Evolutionary conservation across 768 basidiomycete species (phyloP), one percentile per base, ranked within the genome.

Genomic region (Amanita muscaria): DNA sequence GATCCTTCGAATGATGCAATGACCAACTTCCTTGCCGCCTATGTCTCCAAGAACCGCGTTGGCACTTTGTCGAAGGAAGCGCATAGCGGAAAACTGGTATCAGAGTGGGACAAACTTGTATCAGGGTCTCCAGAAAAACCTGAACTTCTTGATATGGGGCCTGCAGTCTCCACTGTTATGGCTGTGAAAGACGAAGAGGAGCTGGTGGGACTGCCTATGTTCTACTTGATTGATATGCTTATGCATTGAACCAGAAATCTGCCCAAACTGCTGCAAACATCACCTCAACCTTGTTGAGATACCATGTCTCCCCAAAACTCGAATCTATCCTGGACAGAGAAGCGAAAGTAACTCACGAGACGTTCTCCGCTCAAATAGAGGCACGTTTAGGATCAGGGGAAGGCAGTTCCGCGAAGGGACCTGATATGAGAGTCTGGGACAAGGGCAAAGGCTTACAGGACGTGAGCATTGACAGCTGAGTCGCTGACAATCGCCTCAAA

Each of bases 371-470:
- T 25, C 80, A 90, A 60, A 84, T 97, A 38, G 94, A 99, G 64
- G 74, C 76, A 8, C 77, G 91, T 39, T 72, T 97, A 48, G 94
- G 93, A 9, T 88, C 83, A 15, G 87, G 85, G 33, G 83, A 86
- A 54, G 87, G 82, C 14, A 77, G 73, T 33, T 73, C 72, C 48
- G 79, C 77, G 2, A 90, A 88, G 56, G 83, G 83, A 2, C 88
- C 91, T 4, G 92, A 97, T 59, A 88, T 84, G 81, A 90, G 83
- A 58, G 79, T 94, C 14, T 97, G 94, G 92, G 76, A 72, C 54
- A 81, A 87, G 56, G 83, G 79, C 11, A 80, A 82, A 39, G 78
- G 76, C 5, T 58, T 89, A 25, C 77, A 71, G 46, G 83, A 88
- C 40, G 91, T 91, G 53, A 54, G 86, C 70, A 8, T 42, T 29